Percentiles rank a stretch among this genome's conserved stretches.
Conservation (phyloP, 805 yeast species). For the Yarrowia yakushimensis region DNA sequence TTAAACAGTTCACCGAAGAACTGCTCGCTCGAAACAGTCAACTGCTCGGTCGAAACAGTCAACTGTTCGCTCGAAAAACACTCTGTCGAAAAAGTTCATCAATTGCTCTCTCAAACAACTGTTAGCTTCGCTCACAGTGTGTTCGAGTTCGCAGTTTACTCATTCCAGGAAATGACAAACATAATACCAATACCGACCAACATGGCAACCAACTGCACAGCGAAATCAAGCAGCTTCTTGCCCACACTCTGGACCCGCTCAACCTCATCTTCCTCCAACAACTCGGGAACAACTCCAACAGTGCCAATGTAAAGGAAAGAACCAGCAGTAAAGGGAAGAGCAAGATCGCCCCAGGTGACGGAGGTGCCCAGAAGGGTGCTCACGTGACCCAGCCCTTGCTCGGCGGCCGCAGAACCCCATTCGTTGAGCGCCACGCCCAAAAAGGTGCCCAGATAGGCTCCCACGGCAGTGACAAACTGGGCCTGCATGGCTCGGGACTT, state of each 20-base stretch:
- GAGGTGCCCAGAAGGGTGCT: conserved; percentile 46
- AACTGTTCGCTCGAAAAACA: no score
- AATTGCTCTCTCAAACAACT: not conserved
- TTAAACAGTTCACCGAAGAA: no score
- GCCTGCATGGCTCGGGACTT: conserved; percentile 63
- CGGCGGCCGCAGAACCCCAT: conserved; percentile 32
- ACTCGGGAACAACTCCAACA: conserved; percentile 72
- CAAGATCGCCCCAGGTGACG: conserved; percentile 49
- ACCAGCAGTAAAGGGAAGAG: conserved; percentile 73
- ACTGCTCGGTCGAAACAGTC: no score
- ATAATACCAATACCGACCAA: conserved; percentile 55
- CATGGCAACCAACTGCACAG: conserved; percentile 49
- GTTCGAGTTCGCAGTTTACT: conserved; percentile 31
- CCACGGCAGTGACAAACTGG: conserved; percentile 62
- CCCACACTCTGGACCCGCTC: conserved; percentile 33
- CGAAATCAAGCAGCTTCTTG: conserved; percentile 41
- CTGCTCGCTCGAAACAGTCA: no score
- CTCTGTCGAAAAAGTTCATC: no score
- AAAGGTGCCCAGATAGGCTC: conserved; percentile 63
- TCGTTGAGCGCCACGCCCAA: conserved; percentile 58
- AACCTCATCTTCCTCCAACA: conserved; percentile 44
- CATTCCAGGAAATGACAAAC: conserved; percentile 51
- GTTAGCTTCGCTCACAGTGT: not conserved
- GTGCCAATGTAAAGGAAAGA: conserved; percentile 71
- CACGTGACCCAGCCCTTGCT: conserved; percentile 6